Percentiles rank a stretch among this genome's conserved stretches.
Conservation (phyloP, 1,139 yeast genomes). For the Lodderomyces pseudojiufengensis region DNA sequence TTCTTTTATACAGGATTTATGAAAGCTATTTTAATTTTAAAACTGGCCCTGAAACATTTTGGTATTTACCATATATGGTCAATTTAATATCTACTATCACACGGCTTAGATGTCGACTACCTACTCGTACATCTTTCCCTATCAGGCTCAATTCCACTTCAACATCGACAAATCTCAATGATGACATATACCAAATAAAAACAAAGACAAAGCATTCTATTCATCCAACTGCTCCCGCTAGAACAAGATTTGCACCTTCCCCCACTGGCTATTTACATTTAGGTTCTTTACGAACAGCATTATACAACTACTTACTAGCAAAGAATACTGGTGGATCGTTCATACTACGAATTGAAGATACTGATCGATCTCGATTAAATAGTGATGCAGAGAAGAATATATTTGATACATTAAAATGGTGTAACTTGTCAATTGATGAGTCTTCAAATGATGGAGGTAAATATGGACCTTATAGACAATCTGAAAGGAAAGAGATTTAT, state of each 20-base stretch:
- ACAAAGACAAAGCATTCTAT: neutral
- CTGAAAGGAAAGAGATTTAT: slow-evolving; percentile 71
- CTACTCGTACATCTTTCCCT: neutral
- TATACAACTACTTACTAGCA: slow-evolving; percentile 84
- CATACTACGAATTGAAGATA: slow-evolving; percentile 81
- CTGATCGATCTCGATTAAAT: slow-evolving; percentile 78
- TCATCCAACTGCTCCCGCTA: slow-evolving; percentile 47
- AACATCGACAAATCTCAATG: no score
- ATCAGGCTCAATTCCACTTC: neutral
- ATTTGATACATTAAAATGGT: slow-evolving; percentile 73
- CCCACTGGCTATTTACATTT: slow-evolving; percentile 93
- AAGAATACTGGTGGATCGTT: slow-evolving; percentile 77
- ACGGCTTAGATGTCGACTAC: neutral
- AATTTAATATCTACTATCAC: no score
- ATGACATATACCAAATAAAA: no score
- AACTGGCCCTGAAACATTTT: no score
- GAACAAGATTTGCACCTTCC: slow-evolving; percentile 96
- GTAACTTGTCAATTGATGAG: slow-evolving; percentile 73
- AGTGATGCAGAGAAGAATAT: slow-evolving; percentile 80
- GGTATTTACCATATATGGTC: no score
- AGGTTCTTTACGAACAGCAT: slow-evolving; percentile 90
- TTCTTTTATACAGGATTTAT: no score
- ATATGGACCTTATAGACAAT: slow-evolving; percentile 77
- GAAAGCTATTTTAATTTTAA: no score
- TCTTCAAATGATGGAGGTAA: slow-evolving; percentile 73